A percentile compares a stretch with the other conserved stretches of the same genome.
Evolutionary conservation across 805 yeast genomes (phyloP).

Genomic region (Hanseniaspora thailandica): DNA sequence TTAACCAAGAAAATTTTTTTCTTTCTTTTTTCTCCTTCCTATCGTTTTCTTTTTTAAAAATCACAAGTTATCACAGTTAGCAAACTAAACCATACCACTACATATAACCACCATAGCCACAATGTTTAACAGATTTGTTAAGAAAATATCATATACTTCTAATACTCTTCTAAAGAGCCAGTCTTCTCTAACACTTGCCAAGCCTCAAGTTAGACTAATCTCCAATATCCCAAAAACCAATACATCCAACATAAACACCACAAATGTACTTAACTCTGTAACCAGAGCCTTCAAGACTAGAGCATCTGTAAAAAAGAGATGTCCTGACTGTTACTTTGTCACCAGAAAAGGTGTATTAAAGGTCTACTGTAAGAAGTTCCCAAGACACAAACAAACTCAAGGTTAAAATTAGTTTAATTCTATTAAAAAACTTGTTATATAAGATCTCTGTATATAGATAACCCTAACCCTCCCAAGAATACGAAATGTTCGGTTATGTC

Average conservation of each 20-base stretch:
- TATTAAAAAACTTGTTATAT: not conserved
- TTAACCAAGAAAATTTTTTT: too few relatives aligned
- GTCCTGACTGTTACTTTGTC: slow-evolving; percentile 82
- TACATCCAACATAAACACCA: not conserved
- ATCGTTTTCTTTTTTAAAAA: too few relatives aligned
- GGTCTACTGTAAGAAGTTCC: slow-evolving; percentile 84
- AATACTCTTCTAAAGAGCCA: not conserved
- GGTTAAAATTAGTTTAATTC: slow-evolving; percentile 32
- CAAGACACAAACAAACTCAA: slow-evolving; percentile 90
- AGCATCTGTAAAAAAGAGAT: slow-evolving; percentile 85
- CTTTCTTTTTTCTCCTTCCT: too few relatives aligned
- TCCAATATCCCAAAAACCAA: not conserved
- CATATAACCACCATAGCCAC: too few relatives aligned
- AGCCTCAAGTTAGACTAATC: not conserved
- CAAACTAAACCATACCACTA: too few relatives aligned
- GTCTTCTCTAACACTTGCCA: not conserved
- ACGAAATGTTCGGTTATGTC: slow-evolving; percentile 32
- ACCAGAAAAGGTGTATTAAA: slow-evolving; percentile 91
- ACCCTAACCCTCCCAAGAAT: slow-evolving; percentile 72
- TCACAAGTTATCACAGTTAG: too few relatives aligned
- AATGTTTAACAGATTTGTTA: not conserved
- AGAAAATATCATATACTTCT: not conserved
- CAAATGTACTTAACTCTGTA: not conserved
- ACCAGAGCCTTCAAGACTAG: slow-evolving; percentile 78
- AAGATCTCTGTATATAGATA: slow-evolving; percentile 40